These are phyloP conservation scores for Aspergillus tubingensis DNA, from an alignment of 2,329 filamentous ascomycete genomes.

Conservation along the genomic window DNA sequence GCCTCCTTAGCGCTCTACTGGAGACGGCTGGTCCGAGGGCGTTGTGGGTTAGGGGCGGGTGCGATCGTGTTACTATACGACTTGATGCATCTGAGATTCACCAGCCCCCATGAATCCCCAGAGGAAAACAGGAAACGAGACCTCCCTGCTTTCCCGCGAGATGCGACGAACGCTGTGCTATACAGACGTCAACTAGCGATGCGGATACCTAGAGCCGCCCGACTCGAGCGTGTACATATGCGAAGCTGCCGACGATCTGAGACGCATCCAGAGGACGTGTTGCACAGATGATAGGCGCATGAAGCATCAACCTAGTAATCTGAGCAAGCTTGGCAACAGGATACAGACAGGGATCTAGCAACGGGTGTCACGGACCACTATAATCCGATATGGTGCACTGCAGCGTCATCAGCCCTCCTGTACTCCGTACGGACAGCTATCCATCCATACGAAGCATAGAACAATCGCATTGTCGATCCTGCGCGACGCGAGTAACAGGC, in stretches of 20 bases:
- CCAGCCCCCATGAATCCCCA: too few species aligned
- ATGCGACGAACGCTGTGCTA: background rate
- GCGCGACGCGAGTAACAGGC: conserved; percentile 5
- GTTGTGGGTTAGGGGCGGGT: background rate
- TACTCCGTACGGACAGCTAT: background rate
- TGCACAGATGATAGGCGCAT: background rate
- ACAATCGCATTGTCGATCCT: conserved; percentile 11
- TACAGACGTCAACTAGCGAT: background rate
- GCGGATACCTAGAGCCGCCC: background rate
- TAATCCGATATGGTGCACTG: conserved; percentile 1
- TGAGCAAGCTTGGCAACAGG: background rate
- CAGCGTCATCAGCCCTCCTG: conserved; percentile 1
- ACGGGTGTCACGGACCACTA: conserved; percentile 9
- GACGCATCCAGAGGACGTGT: background rate
- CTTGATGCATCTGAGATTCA: background rate
- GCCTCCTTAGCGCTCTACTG: background rate
- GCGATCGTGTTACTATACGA: background rate
- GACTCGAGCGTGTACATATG: background rate
- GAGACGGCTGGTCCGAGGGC: background rate
- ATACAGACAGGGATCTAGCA: background rate
- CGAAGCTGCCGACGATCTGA: background rate
- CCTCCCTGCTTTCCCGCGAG: background rate
- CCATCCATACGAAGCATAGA: background rate
- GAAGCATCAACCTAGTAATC: background rate
- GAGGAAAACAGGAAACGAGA: background rate